Base-by-base conservation (phyloP, 352 stramenopile genomes). In the Pythium oligandrum region DNA sequence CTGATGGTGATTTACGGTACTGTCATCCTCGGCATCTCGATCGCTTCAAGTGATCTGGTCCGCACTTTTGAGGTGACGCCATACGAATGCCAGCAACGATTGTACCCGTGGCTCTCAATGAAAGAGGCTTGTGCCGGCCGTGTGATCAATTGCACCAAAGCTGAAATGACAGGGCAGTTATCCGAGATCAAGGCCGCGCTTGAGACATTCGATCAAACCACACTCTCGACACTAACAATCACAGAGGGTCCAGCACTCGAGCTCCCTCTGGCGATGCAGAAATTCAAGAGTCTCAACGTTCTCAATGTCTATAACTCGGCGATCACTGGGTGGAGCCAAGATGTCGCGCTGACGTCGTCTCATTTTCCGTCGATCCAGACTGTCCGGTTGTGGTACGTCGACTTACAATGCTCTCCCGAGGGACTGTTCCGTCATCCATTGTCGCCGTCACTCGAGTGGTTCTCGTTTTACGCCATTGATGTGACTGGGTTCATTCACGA, bases 61-160 rank as follows among this genome's bases (percentile, higher is more conserved):
- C 26, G 40, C 1, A 26, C 17, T 26, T 26, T 26, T 26, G 4
- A 32, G 0, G 47, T 51, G 34, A 40, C 55, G 3, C 40, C 36
- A 1, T 55, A 40, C 6, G 8, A 34, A 17, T 62, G 55, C 17
- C 7, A 40, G 26, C 48, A 35, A 12, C 40, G 35, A 17, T 17
- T 57, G 26, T 8, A 62, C 26, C 55, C 55, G 43, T 62, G 55
- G 55, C 56, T 62, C 17, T 52, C 48, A 5, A 56, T 9, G 11
- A 62, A 57, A 56, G 48, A 57, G 26, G 55, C 55, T 11, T 62
- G 55, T 31, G 26, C 56, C 6, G 48, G 34, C 7, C 55, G 55
- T 7, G 38, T 35, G 10, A 50, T 62, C 43, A 50, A 62, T 37
- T 62, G 55, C 37, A 48, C 34, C 4, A 3, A 30, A 2, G 48